Percentiles rank a stretch among this genome's conserved stretches.
Conservation (phyloP, 208 protist species). For the Polymyxa betae region DNA sequence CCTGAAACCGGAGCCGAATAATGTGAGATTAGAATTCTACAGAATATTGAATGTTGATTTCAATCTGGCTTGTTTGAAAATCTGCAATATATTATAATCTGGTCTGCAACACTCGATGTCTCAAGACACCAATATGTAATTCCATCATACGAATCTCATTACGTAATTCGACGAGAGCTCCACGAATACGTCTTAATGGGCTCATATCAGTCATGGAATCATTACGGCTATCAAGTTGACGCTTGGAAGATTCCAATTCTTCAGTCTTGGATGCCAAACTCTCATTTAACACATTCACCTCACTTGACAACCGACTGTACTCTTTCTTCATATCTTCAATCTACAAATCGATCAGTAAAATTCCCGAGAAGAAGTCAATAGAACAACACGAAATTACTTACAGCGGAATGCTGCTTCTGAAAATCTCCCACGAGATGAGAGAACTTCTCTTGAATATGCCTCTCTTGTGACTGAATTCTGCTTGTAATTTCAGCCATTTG, state of each 20-base stretch:
- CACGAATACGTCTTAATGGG: constrained; percentile 19
- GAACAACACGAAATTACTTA: not conserved
- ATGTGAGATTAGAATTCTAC: no score
- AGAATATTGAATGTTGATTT: no score
- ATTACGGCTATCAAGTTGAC: constrained; percentile 13
- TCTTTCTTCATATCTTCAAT: not conserved
- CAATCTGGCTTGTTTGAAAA: no score
- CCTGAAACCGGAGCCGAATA: no score
- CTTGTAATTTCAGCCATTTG: not conserved
- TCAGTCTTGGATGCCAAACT: not conserved
- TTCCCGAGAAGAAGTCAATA: no score
- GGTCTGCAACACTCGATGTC: no score
- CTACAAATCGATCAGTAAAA: not conserved
- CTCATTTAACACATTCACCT: not conserved
- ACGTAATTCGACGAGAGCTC: constrained; percentile 11
- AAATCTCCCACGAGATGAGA: constrained; percentile 15
- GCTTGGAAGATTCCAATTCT: not conserved
- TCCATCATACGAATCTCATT: not conserved
- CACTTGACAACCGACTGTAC: not conserved
- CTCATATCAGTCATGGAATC: constrained; percentile 50
- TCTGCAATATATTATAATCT: no score
- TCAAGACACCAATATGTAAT: constrained; percentile 23
- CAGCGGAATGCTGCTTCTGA: not conserved
- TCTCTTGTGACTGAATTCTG: not conserved
- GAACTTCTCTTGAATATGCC: constrained; percentile 49